Conservation (phyloP, 2,329 filamentous ascomycete species). For the Calonectria multiphialidica region DNA sequence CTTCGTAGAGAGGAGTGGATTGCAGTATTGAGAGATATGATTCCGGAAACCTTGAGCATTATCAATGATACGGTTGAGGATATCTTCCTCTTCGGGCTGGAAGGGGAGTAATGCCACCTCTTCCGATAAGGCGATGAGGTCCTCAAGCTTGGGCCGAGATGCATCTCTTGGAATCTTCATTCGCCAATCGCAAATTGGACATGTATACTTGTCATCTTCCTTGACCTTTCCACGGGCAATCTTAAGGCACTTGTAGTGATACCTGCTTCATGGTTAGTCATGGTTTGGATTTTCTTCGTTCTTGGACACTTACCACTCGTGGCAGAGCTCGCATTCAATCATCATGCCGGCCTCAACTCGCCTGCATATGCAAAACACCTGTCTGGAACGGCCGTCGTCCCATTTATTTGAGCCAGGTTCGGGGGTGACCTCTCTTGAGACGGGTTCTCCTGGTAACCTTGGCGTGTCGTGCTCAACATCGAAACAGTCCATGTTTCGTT, state of each 20-base stretch:
- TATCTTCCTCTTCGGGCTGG: slow-evolving; percentile 93
- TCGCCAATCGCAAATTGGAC: slow-evolving; percentile 97
- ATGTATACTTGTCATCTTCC: slow-evolving; percentile 98
- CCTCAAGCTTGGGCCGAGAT: slow-evolving; percentile 93
- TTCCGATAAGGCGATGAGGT: slow-evolving; percentile 85
- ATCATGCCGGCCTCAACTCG: slow-evolving; percentile 97
- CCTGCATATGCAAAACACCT: slow-evolving; percentile 98
- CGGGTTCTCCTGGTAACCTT: slow-evolving; percentile 89
- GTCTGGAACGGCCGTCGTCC: slow-evolving; percentile 73
- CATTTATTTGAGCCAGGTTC: slow-evolving; percentile 65
- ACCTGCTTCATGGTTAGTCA: slow-evolving; percentile 65
- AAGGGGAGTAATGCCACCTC: slow-evolving; percentile 87
- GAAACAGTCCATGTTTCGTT: slow-evolving; percentile 92
- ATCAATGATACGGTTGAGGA: slow-evolving; percentile 86
- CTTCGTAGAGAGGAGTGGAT: slow-evolving; percentile 82
- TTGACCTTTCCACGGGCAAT: slow-evolving; percentile 98
- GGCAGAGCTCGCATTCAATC: slow-evolving; percentile 98
- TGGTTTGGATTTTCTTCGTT: background rate
- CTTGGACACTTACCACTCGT: slow-evolving; percentile 82
- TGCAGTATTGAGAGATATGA: slow-evolving; percentile 84
- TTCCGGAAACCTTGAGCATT: slow-evolving; percentile 87
- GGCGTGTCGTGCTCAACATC: slow-evolving; percentile 88
- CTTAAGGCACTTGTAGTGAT: slow-evolving; percentile 98
- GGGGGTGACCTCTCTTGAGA: slow-evolving; percentile 82
- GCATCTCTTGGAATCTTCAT: slow-evolving; percentile 97